These are phyloP conservation scores for Fusarium pseudocircinatum DNA, from an alignment of 2,329 filamentous ascomycete species.

Conservation along the genomic window DNA sequence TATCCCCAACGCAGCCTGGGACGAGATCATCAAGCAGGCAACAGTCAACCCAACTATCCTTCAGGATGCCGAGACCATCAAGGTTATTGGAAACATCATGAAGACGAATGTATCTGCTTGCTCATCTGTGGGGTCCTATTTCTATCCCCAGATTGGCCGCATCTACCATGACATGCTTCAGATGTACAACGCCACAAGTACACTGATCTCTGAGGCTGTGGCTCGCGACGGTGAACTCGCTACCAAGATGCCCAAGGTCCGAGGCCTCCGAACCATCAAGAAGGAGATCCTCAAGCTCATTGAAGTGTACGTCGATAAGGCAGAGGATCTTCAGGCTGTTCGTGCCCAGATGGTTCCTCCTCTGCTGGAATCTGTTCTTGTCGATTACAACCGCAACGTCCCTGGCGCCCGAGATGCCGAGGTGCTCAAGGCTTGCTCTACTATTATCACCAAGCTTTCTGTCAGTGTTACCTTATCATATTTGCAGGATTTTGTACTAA, in stretches of 20 bases:
- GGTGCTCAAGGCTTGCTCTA: slow-evolving; percentile 96
- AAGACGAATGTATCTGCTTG: slow-evolving; percentile 99
- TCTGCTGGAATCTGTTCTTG: slow-evolving; percentile 88
- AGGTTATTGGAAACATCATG: slow-evolving; percentile 99
- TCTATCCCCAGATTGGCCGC: slow-evolving; percentile 96
- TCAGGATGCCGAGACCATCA: slow-evolving; percentile 94
- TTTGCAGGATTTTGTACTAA: background rate
- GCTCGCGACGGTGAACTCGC: slow-evolving; percentile 88
- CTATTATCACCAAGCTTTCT: slow-evolving; percentile 94
- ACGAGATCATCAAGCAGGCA: slow-evolving; percentile 89
- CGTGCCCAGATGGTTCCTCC: slow-evolving; percentile 95
- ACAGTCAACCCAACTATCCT: slow-evolving; percentile 86
- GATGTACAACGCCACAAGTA: slow-evolving; percentile 98
- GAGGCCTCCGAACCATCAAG: slow-evolving; percentile 96
- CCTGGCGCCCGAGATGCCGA: slow-evolving; percentile 95
- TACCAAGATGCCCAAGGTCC: slow-evolving; percentile 96
- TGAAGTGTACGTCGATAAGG: slow-evolving; percentile 97
- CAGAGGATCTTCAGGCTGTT: slow-evolving; percentile 93
- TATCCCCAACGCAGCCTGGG: slow-evolving; percentile 93
- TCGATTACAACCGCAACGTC: slow-evolving; percentile 98
- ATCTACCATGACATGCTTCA: slow-evolving; percentile 99
- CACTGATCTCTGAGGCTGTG: slow-evolving; percentile 93
- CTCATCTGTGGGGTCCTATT: slow-evolving; percentile 94
- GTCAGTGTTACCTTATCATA: slow-evolving; percentile 62
- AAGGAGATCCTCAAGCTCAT: slow-evolving; percentile 99